Evolutionary conservation across 2,329 filamentous ascomycete species (phyloP).

Genomic region (Cercospora sesami): DNA sequence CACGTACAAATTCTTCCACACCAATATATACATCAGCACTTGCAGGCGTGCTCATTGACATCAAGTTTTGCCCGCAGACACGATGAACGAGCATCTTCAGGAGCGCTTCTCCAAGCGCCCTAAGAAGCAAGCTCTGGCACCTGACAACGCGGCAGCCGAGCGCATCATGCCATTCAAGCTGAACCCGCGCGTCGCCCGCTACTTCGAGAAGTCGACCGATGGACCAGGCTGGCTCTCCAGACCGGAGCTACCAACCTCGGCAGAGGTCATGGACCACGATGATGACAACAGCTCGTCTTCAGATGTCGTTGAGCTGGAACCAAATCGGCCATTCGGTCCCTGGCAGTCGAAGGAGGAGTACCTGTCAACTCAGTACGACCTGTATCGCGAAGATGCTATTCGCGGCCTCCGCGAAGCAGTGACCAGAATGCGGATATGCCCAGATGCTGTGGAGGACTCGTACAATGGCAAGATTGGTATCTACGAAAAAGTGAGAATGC

Average conservation of each 20-base stretch:
- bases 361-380: constrained; percentile 69
- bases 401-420: constrained; percentile 69
- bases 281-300: constrained; percentile 19
- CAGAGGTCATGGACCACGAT: constrained; percentile 51
- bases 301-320: constrained; percentile 22
- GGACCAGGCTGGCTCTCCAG: constrained; percentile 36
- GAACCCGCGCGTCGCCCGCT: constrained; percentile 33
- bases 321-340: constrained; percentile 57
- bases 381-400: constrained; percentile 73
- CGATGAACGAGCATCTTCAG: constrained; percentile 35
- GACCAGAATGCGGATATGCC: constrained; percentile 53
- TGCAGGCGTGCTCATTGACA: not conserved
- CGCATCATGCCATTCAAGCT: constrained; percentile 30
- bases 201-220: constrained; percentile 25
- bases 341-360: constrained; percentile 67
- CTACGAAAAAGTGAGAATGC: constrained; percentile 64
- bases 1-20: not conserved
- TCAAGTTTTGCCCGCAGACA: not conserved
- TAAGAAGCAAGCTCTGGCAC: constrained; percentile 4
- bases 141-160: constrained; percentile 18
- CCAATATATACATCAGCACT: not conserved
- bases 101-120: constrained; percentile 34
- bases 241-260: constrained; percentile 57
- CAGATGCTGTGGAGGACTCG: constrained; percentile 57
- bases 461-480: constrained; percentile 52